Evolutionary conservation across 257 asterid genomes (phyloP).

Genomic region (Agastache rugosa): DNA sequence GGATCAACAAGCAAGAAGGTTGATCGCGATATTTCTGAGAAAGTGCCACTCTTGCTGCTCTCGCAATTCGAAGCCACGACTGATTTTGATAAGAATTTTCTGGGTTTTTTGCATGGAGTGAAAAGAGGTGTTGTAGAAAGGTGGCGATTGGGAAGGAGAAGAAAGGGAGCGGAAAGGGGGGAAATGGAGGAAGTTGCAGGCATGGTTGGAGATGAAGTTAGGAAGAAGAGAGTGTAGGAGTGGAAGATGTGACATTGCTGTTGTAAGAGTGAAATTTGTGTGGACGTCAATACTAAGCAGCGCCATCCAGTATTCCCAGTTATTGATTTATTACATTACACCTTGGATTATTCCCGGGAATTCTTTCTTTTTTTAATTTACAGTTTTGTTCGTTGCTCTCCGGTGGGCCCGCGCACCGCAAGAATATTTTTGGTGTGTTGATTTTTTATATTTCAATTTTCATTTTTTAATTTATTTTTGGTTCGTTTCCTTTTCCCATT

Average conservation of each 20-base stretch:
- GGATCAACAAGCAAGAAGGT: slow-evolving; percentile 36
- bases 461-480: too few species aligned
- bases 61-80: slow-evolving; percentile 32
- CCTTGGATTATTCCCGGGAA: slow-evolving; percentile 35
- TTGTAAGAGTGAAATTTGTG: slow-evolving; percentile 52
- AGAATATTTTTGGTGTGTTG: background rate
- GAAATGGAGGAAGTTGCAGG: slow-evolving; percentile 55
- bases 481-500: too few species aligned
- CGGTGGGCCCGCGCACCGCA: slow-evolving; percentile 1
- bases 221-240: slow-evolving; percentile 37
- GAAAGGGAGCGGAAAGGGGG: slow-evolving; percentile 37
- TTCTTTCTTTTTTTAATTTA: slow-evolving; percentile 13
- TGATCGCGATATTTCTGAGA: slow-evolving; percentile 24
- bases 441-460: too few species aligned
- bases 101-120: slow-evolving; percentile 34
- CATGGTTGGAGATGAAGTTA: slow-evolving; percentile 43
- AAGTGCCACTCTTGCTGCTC: slow-evolving; percentile 11
- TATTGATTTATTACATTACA: background rate
- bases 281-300: slow-evolving; percentile 53
- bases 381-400: slow-evolving; percentile 43
- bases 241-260: slow-evolving; percentile 46
- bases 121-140: slow-evolving; percentile 29
- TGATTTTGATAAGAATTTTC: slow-evolving; percentile 31
- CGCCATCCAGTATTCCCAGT: slow-evolving; percentile 12
- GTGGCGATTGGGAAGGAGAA: slow-evolving; percentile 46